These are phyloP conservation scores for Lycium barbarum DNA, from an alignment of 257 asterid genomes.

Conservation along the genomic window DNA sequence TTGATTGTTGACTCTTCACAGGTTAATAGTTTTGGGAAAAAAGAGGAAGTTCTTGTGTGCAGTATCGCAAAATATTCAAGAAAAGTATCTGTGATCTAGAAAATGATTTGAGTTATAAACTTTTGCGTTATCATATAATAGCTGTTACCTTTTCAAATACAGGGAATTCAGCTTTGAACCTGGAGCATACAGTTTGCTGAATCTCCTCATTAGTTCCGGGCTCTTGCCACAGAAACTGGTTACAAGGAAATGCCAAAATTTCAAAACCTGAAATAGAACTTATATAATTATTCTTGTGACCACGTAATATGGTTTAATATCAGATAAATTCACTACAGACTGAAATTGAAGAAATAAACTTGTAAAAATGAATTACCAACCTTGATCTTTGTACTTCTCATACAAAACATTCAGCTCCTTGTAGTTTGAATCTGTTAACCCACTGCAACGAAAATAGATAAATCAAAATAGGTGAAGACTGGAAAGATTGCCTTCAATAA, in stretches of 20 bases:
- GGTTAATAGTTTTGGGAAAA: not conserved
- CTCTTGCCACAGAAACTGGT: constrained; percentile 87
- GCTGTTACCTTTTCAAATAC: constrained; percentile 77
- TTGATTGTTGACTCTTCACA: not conserved
- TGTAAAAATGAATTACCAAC: constrained; percentile 37
- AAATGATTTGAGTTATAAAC: not conserved
- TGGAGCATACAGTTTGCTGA: constrained; percentile 70
- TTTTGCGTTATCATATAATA: not conserved
- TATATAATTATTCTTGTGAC: not conserved
- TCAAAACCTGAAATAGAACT: constrained; percentile 62
- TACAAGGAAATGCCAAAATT: constrained; percentile 93
- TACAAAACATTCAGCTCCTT: constrained; percentile 75
- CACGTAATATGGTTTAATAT: not conserved
- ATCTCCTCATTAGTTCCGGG: constrained; percentile 88
- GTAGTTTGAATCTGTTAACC: constrained; percentile 81
- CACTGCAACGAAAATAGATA: constrained; percentile 46
- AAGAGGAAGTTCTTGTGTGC: not conserved
- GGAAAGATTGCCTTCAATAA: not conserved
- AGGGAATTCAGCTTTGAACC: constrained; percentile 84
- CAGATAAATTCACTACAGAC: not conserved
- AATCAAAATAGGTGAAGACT: not conserved
- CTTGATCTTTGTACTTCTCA: constrained; percentile 78
- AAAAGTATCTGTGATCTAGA: not conserved
- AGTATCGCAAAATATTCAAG: not conserved
- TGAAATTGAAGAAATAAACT: constrained; percentile 28